Percentiles rank a stretch among this genome's conserved stretches.
Evolutionary conservation across 139 green algal species (phyloP).

Genomic region (Pleodorina starrii): DNA sequence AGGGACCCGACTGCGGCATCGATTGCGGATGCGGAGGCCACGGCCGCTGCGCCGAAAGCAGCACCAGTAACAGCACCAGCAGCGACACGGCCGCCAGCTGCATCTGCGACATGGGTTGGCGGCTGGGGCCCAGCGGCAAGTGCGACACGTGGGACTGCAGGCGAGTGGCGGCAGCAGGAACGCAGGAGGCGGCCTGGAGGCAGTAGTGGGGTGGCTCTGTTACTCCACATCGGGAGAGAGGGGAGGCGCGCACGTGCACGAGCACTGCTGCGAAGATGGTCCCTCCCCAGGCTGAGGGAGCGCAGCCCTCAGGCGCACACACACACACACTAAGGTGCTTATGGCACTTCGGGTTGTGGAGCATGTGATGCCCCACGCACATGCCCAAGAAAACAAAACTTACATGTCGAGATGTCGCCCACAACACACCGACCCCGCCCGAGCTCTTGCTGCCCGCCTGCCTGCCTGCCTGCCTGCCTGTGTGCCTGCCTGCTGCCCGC

Average conservation of each 20-base stretch:
- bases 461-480: not conserved
- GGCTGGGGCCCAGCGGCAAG: not conserved
- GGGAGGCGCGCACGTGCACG: no score
- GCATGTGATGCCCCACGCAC: no score
- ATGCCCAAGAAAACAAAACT: no score
- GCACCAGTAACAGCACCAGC: slow-evolving; percentile 9
- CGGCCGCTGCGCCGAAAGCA: slow-evolving; percentile 11
- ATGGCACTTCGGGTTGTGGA: no score
- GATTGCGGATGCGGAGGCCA: slow-evolving; percentile 52
- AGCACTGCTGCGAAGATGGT: no score
- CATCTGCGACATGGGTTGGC: slow-evolving; percentile 51
- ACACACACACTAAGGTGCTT: no score
- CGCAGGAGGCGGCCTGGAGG: not conserved
- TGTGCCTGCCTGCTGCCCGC: not conserved
- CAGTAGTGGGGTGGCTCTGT: no score
- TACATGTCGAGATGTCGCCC: no score
- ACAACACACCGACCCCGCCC: no score
- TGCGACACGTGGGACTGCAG: slow-evolving; percentile 46
- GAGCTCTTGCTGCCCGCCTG: not conserved
- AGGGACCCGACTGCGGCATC: not conserved
- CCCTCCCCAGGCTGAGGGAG: no score
- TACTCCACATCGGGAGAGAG: no score
- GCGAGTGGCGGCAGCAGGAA: not conserved
- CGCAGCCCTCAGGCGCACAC: no score
- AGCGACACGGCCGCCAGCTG: slow-evolving; percentile 49